Conservation (phyloP, 2,329 filamentous ascomycete species). For the Hypomyces rosellus region DNA sequence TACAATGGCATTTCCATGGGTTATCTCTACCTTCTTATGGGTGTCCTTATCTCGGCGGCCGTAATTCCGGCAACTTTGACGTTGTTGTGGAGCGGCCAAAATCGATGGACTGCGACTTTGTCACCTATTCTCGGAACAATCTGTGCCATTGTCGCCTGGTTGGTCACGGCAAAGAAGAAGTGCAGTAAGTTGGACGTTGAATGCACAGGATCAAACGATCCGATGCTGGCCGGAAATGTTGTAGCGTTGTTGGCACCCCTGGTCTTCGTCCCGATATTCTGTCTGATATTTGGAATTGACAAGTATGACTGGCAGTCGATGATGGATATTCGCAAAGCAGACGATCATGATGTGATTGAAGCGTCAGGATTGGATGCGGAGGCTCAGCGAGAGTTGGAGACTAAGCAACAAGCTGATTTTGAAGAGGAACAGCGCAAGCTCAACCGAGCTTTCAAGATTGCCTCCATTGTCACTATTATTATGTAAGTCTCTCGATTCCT, state of each 20-base stretch:
- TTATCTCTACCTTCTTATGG: conserved; percentile 86
- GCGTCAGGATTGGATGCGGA: conserved; percentile 45
- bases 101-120: conserved; percentile 61
- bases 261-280: conserved; percentile 70
- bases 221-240: conserved; percentile 85
- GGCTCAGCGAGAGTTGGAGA: conserved; percentile 16
- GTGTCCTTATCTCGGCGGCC: conserved; percentile 78
- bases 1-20: conserved; percentile 79
- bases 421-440: conserved; percentile 44
- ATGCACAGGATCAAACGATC: conserved; percentile 74
- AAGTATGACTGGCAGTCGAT: conserved; percentile 86
- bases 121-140: conserved; percentile 61
- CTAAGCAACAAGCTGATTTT: conserved; percentile 27
- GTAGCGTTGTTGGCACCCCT: conserved; percentile 71
- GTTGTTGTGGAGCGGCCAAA: conserved; percentile 74
- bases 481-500: conserved; percentile 18
- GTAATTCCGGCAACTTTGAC: conserved; percentile 78
- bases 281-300: conserved; percentile 50
- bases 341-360: conserved; percentile 66
- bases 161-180: conserved; percentile 65
- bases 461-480: conserved; percentile 27
- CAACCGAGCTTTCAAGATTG: conserved; percentile 45
- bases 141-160: conserved; percentile 65
- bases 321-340: conserved; percentile 68
- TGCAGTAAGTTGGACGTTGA: conserved; percentile 63